Evolutionary conservation across 2,329 filamentous ascomycete species (phyloP), one percentile per base, ranked within the genome.

Genomic region (Colletotrichum sp.): DNA sequence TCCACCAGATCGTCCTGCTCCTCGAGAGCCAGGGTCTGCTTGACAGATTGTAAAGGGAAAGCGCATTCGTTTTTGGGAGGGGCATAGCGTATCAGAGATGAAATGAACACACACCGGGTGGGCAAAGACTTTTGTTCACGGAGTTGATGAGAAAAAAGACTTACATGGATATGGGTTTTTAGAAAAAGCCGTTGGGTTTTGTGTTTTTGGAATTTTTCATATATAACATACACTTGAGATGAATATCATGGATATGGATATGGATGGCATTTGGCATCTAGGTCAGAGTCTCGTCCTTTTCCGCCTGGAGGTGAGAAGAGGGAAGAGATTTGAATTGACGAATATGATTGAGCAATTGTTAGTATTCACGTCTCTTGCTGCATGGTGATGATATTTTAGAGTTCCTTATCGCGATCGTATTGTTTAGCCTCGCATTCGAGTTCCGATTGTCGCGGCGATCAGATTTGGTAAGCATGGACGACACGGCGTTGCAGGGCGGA

Each of bases 1-100:
- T 99, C 69, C 97, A 99, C 89, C 95, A 98, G 90, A 98, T 99
- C 81, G 91, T 99, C 78, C 90, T 99, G 82, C 87, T 98, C 87
- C 89, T 99, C 75, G 97, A 99, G 91, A 94, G 93, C 84, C 90
- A 94, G 81, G 97, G 97, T 65, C 91, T 98, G 82, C 88, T 99
- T 81, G 96, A 98, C 88, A 91, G 89, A 75, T 82, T 91, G 75
- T 92, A 86, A 84, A 76, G 28, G 36, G 14, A 16, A 16, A 48
- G 24, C n/a, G 58, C 10, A 38, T 18, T 21, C 26, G 62, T 36
- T 14, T 5, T 9, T 48, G 10, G 18, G n/a, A 48, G 43, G 3
- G 3, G 48, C 43, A 59, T 66, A 73, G 56, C 69, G 69, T 59
- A 63, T 21, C 18, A 48, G 43, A 48, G 43, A 48, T 48, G 43